Percentiles rank a stretch among this genome's conserved stretches.
Evolutionary conservation across 345 rosid genomes (phyloP).

Genomic region (Acer negundo): DNA sequence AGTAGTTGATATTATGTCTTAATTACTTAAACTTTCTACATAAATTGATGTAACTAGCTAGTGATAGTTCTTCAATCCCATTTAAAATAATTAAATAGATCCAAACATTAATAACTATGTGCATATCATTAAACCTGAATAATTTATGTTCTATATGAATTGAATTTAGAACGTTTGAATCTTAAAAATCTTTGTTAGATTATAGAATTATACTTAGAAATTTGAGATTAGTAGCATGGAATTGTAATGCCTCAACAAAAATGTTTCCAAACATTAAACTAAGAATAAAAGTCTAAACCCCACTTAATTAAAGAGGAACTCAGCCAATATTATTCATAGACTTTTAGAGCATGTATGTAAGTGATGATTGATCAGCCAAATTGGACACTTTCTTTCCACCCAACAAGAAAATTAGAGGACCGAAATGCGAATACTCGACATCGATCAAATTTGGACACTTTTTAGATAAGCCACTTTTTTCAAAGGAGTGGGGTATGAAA

Average conservation of each 20-base stretch:
- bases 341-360: neutral
- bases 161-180: too few relatives aligned
- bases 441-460: constrained; percentile 24
- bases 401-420: constrained; percentile 16
- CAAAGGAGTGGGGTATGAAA: neutral
- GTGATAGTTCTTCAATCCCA: neutral
- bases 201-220: too few relatives aligned
- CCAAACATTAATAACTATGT: too few relatives aligned
- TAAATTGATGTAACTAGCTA: too few relatives aligned
- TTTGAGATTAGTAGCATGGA: neutral
- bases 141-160: neutral
- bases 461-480: neutral
- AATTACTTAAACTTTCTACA: too few relatives aligned
- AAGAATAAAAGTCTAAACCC: neutral
- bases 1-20: too few relatives aligned
- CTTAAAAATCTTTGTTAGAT: too few relatives aligned
- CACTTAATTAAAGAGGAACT: neutral
- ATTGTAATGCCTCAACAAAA: neutral
- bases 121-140: neutral
- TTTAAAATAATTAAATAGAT: too few relatives aligned
- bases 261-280: neutral
- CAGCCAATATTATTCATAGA: neutral
- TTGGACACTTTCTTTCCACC: constrained; percentile 35
- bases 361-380: constrained; percentile 7
- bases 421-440: constrained; percentile 68